Base-by-base conservation (phyloP, 768 basidiomycete genomes). In the Amanita brunnescens region DNA sequence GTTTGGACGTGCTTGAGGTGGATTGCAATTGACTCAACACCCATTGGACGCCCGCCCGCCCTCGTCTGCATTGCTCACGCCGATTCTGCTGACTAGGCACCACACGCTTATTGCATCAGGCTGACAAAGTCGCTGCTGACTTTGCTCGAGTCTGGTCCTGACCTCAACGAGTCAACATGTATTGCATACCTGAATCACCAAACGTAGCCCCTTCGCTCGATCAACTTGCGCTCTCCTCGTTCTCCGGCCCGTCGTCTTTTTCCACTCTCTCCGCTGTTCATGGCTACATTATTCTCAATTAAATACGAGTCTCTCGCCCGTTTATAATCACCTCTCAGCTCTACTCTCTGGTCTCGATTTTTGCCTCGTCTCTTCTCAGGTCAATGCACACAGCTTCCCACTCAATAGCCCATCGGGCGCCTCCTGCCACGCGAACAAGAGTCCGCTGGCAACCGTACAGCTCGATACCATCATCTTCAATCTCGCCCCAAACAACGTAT, bases 371-470 rank as follows among this genome's bases (percentile, higher is more conserved):
- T 54, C 57, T 57, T 55, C 56, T 56, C 58, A 51, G 55, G 51
- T 51, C 51, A 56, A 75, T 75, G 74, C 70, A 74, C 63, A 64
- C 69, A 12, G 50, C 72, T n/a, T 58, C 67, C 2, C 72, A 77
- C 49, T 66, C 80, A 8, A 68, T 87, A 51, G 77, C 86, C 71
- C 85, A 86, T 63, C 71, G 86, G 73, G 85, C 83, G 34, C 79
- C 82, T 39, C 78, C 81, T 55, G 76, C 80, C 1, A 72, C 85
- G 53, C 80, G 86, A 58, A 70, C 82, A 45, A 71, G 84, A 64
- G 71, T 81, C 59, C 83, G 88, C 59, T 90, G 87, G 87, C 88
- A 89, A 69, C 87, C 87, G 58, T 91, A 89, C 66, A 68, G 71
- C 57, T 63, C 79, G 47, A 64, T 74, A 49, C 62, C 67, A 49